phyloP scores from a whole-genome alignment of 495 filamentous ascomycete species.

The Cenococcum geophilum region DNA sequence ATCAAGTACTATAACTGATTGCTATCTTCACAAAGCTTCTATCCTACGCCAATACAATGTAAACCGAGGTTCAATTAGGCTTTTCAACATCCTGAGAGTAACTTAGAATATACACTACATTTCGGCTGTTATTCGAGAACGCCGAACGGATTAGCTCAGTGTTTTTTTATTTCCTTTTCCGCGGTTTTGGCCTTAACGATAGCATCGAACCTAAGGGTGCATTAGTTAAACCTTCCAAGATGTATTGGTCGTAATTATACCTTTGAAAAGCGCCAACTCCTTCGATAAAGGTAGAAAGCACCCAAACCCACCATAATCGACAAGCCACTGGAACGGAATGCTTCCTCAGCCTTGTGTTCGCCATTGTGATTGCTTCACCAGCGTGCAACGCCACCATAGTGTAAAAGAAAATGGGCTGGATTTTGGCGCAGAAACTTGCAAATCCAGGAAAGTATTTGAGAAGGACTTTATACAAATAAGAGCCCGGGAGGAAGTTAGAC shows the following conservation, averaged over 20 bases:
- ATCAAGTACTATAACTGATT: too few relatives aligned
- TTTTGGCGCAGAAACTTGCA: constrained; percentile 45
- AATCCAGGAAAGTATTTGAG: constrained; percentile 45
- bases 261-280: constrained; percentile 50
- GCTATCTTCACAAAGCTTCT: too few relatives aligned
- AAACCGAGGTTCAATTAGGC: too few relatives aligned
- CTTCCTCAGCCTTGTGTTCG: constrained; percentile 46
- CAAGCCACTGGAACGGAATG: constrained; percentile 51
- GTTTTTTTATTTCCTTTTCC: constrained; percentile 44
- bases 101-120: too few relatives aligned
- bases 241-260: not conserved
- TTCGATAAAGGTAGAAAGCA: constrained; percentile 52
- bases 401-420: constrained; percentile 41
- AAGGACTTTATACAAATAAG: constrained; percentile 48
- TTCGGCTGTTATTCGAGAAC: too few relatives aligned
- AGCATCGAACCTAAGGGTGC: constrained; percentile 41
- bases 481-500: constrained; percentile 52
- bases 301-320: constrained; percentile 58
- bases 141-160: constrained; percentile 29
- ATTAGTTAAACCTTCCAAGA: not conserved
- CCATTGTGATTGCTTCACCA: constrained; percentile 49
- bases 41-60: too few relatives aligned
- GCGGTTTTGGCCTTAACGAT: constrained; percentile 46
- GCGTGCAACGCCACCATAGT: constrained; percentile 50
- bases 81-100: too few relatives aligned